Evolutionary conservation across 2,329 filamentous ascomycete genomes (phyloP), one percentile per base, ranked within the genome.

Genomic region (Xylaria sp.): DNA sequence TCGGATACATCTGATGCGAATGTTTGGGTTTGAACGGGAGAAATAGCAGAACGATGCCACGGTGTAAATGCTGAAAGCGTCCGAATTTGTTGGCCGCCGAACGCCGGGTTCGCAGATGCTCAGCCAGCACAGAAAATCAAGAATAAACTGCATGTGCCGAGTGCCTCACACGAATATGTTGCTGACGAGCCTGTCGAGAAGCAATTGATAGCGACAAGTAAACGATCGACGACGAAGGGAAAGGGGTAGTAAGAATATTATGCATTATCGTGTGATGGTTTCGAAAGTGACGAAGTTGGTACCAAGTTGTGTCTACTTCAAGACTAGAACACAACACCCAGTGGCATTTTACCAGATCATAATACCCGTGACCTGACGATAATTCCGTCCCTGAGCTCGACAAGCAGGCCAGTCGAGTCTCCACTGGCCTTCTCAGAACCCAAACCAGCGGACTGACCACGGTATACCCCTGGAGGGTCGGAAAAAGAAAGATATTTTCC

Each of bases 21-120:
- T 52, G 46, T 50, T 52, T 23, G 55, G 11, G 52, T 44, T 30
- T 8, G 50, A 54, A 59, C 47, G 50, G 57, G 47, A 52, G 37
- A 48, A 59, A 52, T 35, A 42, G 47, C 23, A 50, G 55, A 60
- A 57, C 51, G 58, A 63, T 61, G 57, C 59, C 52, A 50, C 56
- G 51, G 44, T 62, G 58, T 59, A 65, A 65, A 65, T 65, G 56
- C 56, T 59, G 52, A 50, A 55, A 58, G 63, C 60, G 59, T 59
- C 54, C 49, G 62, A 55, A 34, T 37, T 51, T 61, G 49, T 51
- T 65, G 52, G 58, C 63, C 59, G 56, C 61, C 57, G 64, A 67
- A 67, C 66, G 64, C 64, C 65, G 58, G 64, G 64, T 66, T 65
- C 62, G 65, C 63, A 64, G 57, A 63, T 64, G 61, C 59, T 63